Evolutionary conservation across 805 yeast genomes (phyloP).

Genomic region (Zygoascus biomembranicola): DNA sequence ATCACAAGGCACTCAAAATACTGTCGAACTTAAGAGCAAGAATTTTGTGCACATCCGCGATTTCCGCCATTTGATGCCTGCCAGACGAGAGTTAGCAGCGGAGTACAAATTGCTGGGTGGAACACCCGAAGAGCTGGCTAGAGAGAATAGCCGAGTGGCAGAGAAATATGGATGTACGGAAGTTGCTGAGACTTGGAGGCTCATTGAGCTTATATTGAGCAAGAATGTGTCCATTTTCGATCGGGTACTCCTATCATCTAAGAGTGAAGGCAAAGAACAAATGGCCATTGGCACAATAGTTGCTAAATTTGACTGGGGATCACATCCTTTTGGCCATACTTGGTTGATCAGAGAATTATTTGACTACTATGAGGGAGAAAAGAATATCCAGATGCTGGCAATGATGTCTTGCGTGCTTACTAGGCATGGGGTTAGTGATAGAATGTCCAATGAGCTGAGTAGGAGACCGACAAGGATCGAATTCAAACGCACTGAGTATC

Average conservation of each 20-base stretch:
- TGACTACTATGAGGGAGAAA: constrained; percentile 50
- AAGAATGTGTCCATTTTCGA: neutral
- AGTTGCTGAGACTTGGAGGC: constrained; percentile 67
- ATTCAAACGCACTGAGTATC: neutral
- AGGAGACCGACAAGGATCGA: neutral
- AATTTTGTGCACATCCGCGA: constrained; percentile 60
- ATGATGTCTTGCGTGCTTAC: constrained; percentile 70
- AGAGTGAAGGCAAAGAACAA: neutral
- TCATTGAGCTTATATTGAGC: constrained; percentile 17
- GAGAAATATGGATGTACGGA: constrained; percentile 49
- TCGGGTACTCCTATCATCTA: neutral
- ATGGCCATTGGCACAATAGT: constrained; percentile 11
- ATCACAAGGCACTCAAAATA: constrained; percentile 25
- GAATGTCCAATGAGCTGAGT: neutral
- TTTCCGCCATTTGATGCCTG: constrained; percentile 63
- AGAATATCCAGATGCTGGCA: constrained; percentile 83
- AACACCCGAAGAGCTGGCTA: constrained; percentile 54
- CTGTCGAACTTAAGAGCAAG: constrained; percentile 35
- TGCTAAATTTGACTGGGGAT: constrained; percentile 55
- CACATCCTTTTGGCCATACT: constrained; percentile 65
- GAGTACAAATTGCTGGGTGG: constrained; percentile 33
- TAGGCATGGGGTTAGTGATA: constrained; percentile 2
- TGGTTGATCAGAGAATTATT: constrained; percentile 59
- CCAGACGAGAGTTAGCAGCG: constrained; percentile 50
- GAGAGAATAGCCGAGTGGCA: constrained; percentile 66